These are phyloP conservation scores for Phaeotremella skinneri DNA, from an alignment of 768 basidiomycete genomes.

Conservation along the genomic window DNA sequence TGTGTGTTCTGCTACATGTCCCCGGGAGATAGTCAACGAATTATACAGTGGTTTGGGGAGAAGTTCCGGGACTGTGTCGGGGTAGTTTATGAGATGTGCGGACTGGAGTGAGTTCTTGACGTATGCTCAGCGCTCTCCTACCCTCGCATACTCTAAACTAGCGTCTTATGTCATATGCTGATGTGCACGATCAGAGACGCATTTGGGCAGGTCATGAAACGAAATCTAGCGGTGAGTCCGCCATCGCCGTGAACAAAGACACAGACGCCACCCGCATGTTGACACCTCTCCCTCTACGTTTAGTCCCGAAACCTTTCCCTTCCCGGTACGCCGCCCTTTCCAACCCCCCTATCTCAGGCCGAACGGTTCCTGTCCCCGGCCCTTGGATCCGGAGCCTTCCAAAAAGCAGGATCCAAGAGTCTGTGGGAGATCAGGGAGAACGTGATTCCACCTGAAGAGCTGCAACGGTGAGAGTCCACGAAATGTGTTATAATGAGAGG, in stretches of 20 bases:
- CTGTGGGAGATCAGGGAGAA: slow-evolving; percentile 66
- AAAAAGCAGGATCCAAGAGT: slow-evolving; percentile 60
- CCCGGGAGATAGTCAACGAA: slow-evolving; percentile 59
- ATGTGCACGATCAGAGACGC: slow-evolving; percentile 56
- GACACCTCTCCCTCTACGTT: neutral
- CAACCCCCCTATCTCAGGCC: slow-evolving; percentile 60
- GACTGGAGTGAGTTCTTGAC: slow-evolving; percentile 57
- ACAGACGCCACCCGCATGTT: neutral
- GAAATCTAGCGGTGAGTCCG: slow-evolving; percentile 69
- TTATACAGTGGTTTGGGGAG: slow-evolving; percentile 73
- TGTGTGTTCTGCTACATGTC: slow-evolving; percentile 89
- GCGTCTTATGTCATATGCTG: neutral
- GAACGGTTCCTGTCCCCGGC: slow-evolving; percentile 58
- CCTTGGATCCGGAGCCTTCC: slow-evolving; percentile 56
- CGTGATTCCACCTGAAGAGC: slow-evolving; percentile 40
- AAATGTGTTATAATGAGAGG: neutral
- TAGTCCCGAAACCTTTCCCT: slow-evolving; percentile 71
- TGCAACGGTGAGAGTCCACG: slow-evolving; percentile 52
- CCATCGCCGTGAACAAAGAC: neutral
- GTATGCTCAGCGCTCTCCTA: neutral
- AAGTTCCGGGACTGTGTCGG: slow-evolving; percentile 53
- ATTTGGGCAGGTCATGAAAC: slow-evolving; percentile 90
- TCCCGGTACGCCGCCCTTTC: slow-evolving; percentile 68
- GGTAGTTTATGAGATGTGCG: slow-evolving; percentile 91
- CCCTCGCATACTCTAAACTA: neutral